Conservation (phyloP, 345 rosid genomes). For the Aurinia saxatilis region DNA sequence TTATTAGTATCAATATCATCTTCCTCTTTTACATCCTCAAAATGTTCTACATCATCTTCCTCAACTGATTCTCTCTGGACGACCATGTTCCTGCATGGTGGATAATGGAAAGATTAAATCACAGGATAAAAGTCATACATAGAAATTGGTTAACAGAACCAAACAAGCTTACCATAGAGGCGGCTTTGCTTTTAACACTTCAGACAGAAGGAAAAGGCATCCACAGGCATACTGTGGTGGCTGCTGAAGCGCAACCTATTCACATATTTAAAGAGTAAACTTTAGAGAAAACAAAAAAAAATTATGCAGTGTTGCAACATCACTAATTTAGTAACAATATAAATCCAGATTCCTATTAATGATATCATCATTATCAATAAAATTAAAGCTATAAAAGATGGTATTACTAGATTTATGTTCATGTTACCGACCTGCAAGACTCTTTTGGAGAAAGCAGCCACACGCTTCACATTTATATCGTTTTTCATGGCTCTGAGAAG, state of each 20-base stretch:
- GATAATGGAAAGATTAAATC: neutral
- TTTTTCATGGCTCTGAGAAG: constrained; percentile 84
- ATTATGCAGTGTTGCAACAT: neutral
- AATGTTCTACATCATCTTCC: constrained; percentile 92
- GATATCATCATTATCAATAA: constrained; percentile 1
- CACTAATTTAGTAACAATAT: neutral
- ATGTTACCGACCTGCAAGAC: constrained; percentile 64
- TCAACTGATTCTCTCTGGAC: constrained; percentile 71
- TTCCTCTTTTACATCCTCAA: constrained; percentile 79
- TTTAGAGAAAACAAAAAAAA: neutral
- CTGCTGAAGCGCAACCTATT: constrained; percentile 88
- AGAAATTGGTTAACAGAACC: neutral
- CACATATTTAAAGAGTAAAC: constrained; percentile 14
- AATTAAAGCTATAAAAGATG: constrained; percentile 1
- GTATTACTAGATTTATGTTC: neutral
- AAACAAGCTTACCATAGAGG: constrained; percentile 57
- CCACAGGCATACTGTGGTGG: constrained; percentile 96
- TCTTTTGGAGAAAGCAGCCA: constrained; percentile 83
- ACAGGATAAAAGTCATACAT: neutral
- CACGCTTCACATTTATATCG: constrained; percentile 83
- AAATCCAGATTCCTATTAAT: neutral
- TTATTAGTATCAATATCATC: constrained; percentile 31
- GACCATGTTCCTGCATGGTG: constrained; percentile 65
- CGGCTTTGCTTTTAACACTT: constrained; percentile 83
- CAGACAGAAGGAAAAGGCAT: constrained; percentile 88